phyloP scores from a whole-genome alignment of 805 yeast species.

The Saccharomycopsis selenospora region DNA sequence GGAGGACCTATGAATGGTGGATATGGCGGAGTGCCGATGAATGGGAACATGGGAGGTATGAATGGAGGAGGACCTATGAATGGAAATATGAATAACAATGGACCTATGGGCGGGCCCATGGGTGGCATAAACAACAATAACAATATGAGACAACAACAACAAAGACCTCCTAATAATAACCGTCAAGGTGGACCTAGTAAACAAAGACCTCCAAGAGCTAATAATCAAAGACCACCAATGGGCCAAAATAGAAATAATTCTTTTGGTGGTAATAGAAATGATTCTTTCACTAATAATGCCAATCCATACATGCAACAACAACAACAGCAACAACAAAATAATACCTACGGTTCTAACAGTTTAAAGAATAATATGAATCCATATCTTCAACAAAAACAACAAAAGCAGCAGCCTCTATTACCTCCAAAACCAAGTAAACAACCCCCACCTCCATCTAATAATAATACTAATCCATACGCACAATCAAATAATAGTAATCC shows the following conservation, averaged over 20 bases:
- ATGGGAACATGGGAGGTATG: background rate
- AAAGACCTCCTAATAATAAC: background rate
- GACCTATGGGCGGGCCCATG: slow-evolving; percentile 3
- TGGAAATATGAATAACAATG: background rate
- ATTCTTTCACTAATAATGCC: background rate
- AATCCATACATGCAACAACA: slow-evolving; percentile 9
- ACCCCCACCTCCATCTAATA: background rate
- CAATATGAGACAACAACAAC: slow-evolving; percentile 3
- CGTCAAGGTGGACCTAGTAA: background rate
- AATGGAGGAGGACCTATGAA: background rate
- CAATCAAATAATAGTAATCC: background rate
- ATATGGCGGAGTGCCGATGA: no score
- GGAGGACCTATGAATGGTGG: background rate
- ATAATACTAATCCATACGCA: background rate
- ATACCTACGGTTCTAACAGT: background rate
- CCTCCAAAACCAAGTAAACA: background rate
- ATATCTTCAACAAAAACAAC: slow-evolving; percentile 2
- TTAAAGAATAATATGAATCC: background rate
- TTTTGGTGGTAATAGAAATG: background rate
- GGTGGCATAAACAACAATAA: background rate
- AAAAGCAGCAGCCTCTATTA: background rate
- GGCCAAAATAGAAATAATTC: background rate
- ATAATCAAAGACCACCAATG: slow-evolving; percentile 2
- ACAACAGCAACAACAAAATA: background rate
- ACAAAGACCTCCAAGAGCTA: slow-evolving; percentile 2